Evolutionary conservation across 1,284 basidiomycete species (phyloP), one percentile per base, ranked within the genome.

Genomic region (Taiwanofungus camphoratus): DNA sequence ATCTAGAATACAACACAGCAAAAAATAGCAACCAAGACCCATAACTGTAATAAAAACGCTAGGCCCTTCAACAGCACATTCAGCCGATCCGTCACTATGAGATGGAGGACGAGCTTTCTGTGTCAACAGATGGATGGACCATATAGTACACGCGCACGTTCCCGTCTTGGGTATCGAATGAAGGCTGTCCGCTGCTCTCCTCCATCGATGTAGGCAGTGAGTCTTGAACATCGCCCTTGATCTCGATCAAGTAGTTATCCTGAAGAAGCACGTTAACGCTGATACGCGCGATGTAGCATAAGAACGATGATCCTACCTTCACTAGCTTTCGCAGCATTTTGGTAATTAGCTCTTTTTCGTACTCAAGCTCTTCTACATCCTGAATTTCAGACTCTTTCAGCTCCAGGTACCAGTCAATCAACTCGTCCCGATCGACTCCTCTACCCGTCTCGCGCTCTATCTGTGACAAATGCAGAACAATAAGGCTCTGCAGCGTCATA

Each of bases 401-500:
- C 68, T 99, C 93, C 41, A 99, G 76, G 63, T 98, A 99, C 93
- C 93, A 96, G 62, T 96, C 90, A 48, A 96, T 85, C 35, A 99
- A 74, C 58, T 94, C 92, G 51, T 94, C 89, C 38, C 84, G 75
- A 59, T 92, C 87, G 19, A 96, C 68, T 8, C 94, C 94, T 36
- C 69, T 74, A 19, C 84, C 84, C 1, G 79, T 85, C 52, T 81
- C 77, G 7, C 78, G 73, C 68, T 99, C 96, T 5, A 83, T 68
- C 35, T 84, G 80, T 23, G 81, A 74, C 13, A 99, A 71, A 55
- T 93, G 85, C 41, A 95, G 61, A 9, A 99, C 82, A 52, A 95
- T 78, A 48, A 97, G 72, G 55, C 85, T 90, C 68, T 93, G 92
- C 52, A 99, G 77, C 46, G 83, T 79, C 71, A 92, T 84, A 68